A percentile compares a stretch with the other conserved stretches of the same genome.
Evolutionary conservation across 345 rosid genomes (phyloP).

Genomic region (Corymbia maculata): DNA sequence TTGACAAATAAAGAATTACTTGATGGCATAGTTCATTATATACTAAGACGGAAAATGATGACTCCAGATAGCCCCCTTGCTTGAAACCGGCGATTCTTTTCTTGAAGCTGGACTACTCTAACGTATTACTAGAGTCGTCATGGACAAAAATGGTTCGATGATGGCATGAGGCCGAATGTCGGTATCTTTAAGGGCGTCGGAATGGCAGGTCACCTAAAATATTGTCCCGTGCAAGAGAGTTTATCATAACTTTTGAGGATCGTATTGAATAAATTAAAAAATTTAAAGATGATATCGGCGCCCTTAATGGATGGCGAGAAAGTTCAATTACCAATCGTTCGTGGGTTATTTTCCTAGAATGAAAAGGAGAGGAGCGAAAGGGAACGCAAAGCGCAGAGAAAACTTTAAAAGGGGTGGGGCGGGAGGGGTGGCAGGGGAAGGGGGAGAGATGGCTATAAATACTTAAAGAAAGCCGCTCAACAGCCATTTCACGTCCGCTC

Average conservation of each 20-base stretch:
- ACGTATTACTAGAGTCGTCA: fast-evolving
- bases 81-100: fast-evolving
- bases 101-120: not conserved
- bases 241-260: fast-evolving
- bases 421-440: not conserved
- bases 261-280: not conserved
- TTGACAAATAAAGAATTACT: not conserved
- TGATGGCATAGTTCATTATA: not conserved
- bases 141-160: not conserved
- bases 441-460: not conserved
- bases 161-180: not conserved
- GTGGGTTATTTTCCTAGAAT: not conserved
- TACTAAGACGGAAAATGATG: not conserved
- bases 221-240: not conserved
- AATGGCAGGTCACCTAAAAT: fast-evolving
- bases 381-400: not conserved
- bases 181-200: not conserved
- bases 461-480: not conserved
- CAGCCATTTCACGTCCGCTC: constrained; percentile 1
- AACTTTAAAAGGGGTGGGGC: constrained; percentile 3
- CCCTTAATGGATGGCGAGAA: too few relatives aligned
- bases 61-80: not conserved
- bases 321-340: too few relatives aligned
- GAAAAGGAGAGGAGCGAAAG: not conserved
- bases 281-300: fast-evolving